Conservation (phyloP, 345 rosid species). For the Eucalyptus virginea region DNA sequence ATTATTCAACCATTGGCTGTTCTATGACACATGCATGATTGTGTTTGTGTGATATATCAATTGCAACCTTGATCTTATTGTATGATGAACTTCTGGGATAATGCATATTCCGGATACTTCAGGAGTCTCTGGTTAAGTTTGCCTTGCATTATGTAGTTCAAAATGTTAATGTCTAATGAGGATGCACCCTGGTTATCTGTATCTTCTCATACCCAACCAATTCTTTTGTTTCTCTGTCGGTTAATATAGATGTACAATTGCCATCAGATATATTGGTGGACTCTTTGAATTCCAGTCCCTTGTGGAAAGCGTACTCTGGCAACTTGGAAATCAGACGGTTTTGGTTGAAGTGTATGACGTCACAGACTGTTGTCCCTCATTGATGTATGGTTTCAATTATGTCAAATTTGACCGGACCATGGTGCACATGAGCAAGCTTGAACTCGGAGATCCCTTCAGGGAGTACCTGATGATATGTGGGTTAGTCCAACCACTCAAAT, state of each 20-base stretch:
- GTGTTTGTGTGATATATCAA: accelerated
- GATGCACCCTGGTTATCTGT: no score
- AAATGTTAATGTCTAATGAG: neutral
- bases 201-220: neutral
- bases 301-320: neutral
- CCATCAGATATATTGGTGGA: neutral
- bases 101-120: neutral
- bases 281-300: neutral
- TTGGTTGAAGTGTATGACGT: neutral
- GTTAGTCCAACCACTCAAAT: neutral
- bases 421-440: neutral
- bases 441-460: neutral
- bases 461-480: neutral
- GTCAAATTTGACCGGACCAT: neutral
- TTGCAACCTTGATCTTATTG: neutral
- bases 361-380: neutral
- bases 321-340: neutral
- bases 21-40: accelerated
- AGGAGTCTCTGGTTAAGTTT: neutral
- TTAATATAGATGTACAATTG: neutral
- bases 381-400: neutral
- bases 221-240: neutral
- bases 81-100: neutral
- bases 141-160: neutral
- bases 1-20: neutral